Conservation (phyloP, 495 filamentous ascomycete species). For the Coniosporium apollinis region DNA sequence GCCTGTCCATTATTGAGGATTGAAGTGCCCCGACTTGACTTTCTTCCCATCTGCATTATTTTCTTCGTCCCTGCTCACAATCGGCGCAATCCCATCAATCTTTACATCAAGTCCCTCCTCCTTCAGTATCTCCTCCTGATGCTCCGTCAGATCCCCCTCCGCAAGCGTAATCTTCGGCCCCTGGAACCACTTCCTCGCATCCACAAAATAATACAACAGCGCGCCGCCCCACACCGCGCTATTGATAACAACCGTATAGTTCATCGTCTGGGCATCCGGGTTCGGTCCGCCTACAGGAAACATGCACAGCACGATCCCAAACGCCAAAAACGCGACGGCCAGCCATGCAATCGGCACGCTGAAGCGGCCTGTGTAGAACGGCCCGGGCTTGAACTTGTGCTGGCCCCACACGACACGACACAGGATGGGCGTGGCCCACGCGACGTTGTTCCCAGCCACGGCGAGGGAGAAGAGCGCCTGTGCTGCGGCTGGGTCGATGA, state of each 20-base stretch:
- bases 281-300: constrained; percentile 40
- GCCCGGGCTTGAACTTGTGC: constrained; percentile 43
- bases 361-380: constrained; percentile 40
- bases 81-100: constrained; percentile 1
- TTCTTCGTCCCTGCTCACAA: too few relatives aligned
- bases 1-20: too few relatives aligned
- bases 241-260: constrained; percentile 52
- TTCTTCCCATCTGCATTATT: too few relatives aligned
- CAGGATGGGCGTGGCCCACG: constrained; percentile 48
- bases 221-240: constrained; percentile 43
- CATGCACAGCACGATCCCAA: constrained; percentile 40
- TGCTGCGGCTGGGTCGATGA: constrained; percentile 42
- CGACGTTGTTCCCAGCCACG: constrained; percentile 43
- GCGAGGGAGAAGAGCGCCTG: constrained; percentile 45
- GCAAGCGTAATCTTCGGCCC: constrained; percentile 24
- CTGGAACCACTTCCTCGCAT: constrained; percentile 26
- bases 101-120: constrained; percentile 19
- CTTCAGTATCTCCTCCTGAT: constrained; percentile 13
- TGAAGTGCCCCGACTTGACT: too few relatives aligned
- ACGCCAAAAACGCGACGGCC: constrained; percentile 37
- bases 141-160: constrained; percentile 16
- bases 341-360: constrained; percentile 36
- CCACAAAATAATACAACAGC: constrained; percentile 37
- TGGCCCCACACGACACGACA: constrained; percentile 45
- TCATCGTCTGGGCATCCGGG: constrained; percentile 40